Conservation (phyloP, 2,329 filamentous ascomycete species). For the Leptographium wingfieldii region DNA sequence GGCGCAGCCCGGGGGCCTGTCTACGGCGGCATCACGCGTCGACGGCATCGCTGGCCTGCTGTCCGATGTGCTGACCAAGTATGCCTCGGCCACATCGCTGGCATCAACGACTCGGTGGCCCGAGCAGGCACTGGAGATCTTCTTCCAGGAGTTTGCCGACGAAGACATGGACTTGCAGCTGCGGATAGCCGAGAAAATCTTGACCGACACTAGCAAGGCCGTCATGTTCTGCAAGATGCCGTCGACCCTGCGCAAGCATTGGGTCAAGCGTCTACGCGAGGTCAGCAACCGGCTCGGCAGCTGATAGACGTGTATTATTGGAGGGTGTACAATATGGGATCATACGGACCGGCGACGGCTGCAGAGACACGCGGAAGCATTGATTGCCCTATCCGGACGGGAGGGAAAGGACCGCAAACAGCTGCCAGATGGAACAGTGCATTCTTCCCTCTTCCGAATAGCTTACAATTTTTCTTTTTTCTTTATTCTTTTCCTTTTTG, state of each 20-base stretch:
- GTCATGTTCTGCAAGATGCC: conserved; percentile 53
- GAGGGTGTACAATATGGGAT: neutral
- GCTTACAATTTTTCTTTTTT: neutral
- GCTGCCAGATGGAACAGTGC: neutral
- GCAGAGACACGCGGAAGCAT: neutral
- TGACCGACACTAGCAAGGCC: conserved; percentile 47
- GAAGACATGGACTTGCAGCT: conserved; percentile 47
- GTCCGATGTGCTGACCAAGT: conserved; percentile 26
- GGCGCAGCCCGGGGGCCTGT: conserved; percentile 3
- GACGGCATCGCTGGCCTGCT: conserved; percentile 20
- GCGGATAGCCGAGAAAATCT: conserved; percentile 44
- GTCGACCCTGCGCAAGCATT: conserved; percentile 36
- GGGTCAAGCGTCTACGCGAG: conserved; percentile 41
- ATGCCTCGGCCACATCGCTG: conserved; percentile 16
- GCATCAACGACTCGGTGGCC: conserved; percentile 34
- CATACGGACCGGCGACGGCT: neutral
- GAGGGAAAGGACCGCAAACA: neutral
- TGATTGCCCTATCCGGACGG: neutral
- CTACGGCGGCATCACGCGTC: conserved; percentile 12
- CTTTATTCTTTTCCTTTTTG: neutral
- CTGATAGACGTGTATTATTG: conserved; percentile 1
- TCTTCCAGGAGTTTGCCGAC: conserved; percentile 44
- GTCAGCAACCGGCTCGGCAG: conserved; percentile 20
- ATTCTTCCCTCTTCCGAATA: neutral
- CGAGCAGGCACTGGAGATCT: conserved; percentile 45